phyloP scores from a whole-genome alignment of 208 protist genomes.

The Trypanosoma lewisi region DNA sequence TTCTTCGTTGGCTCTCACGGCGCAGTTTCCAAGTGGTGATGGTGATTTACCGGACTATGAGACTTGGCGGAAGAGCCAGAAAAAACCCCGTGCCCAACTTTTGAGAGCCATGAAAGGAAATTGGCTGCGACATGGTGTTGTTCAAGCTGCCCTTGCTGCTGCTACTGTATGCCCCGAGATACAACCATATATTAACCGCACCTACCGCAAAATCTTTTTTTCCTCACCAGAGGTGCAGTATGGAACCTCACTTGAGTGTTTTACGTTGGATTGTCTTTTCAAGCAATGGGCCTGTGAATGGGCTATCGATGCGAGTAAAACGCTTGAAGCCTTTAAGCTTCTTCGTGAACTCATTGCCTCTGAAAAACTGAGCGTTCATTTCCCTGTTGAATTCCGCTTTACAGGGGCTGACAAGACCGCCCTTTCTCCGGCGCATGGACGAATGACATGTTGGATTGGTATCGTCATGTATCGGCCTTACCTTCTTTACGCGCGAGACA shows the following conservation, averaged over 20 bases:
- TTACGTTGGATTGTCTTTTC: conserved; percentile 84
- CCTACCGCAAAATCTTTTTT: conserved; percentile 50
- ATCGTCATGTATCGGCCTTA: conserved; percentile 84
- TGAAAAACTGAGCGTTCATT: conserved; percentile 61
- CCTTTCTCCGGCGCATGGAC: conserved; percentile 57
- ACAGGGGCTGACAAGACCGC: conserved; percentile 43
- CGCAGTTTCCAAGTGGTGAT: background rate
- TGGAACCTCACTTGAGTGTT: conserved; percentile 55
- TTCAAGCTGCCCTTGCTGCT: conserved; percentile 48
- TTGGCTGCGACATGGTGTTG: conserved; percentile 55
- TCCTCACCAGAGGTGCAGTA: conserved; percentile 33
- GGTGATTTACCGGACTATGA: conserved; percentile 15
- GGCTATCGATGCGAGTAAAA: conserved; percentile 49
- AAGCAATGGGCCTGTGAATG: conserved; percentile 81
- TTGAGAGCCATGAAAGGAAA: conserved; percentile 30
- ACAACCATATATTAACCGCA: conserved; percentile 61
- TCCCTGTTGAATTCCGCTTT: conserved; percentile 87
- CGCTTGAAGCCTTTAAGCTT: conserved; percentile 42
- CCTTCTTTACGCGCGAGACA: conserved; percentile 48
- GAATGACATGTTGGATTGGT: conserved; percentile 78
- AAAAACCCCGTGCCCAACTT: conserved; percentile 11
- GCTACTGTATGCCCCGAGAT: conserved; percentile 41
- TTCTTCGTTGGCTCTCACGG: no score
- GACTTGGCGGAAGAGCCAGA: conserved; percentile 19
- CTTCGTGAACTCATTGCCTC: conserved; percentile 54